A percentile compares a stretch with the other conserved stretches of the same genome.
Evolutionary conservation across 805 yeast species (phyloP).

Genomic region (Candida tammaniensis): DNA sequence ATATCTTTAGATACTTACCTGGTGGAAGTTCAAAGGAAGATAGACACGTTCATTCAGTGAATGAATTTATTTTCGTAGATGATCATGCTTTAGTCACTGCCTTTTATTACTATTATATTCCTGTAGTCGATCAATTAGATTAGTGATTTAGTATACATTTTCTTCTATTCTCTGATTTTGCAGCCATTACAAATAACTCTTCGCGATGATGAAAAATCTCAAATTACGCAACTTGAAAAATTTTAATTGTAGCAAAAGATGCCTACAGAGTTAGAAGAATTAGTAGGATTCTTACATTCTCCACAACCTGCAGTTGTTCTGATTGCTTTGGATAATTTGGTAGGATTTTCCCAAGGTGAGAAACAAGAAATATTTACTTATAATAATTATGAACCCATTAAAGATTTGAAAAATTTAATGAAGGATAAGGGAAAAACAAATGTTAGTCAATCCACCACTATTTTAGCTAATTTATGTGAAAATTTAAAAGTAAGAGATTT

Average conservation of each 20-base stretch:
- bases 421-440: slow-evolving; percentile 49
- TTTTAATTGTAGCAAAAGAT: too few relatives aligned
- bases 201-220: too few relatives aligned
- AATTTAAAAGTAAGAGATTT: slow-evolving; percentile 60
- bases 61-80: slow-evolving; percentile 27
- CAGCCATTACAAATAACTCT: too few relatives aligned
- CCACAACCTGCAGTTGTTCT: slow-evolving; percentile 76
- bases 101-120: slow-evolving; percentile 36
- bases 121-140: slow-evolving; percentile 18
- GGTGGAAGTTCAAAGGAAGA: slow-evolving; percentile 12
- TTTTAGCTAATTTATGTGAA: slow-evolving; percentile 79
- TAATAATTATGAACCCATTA: slow-evolving; percentile 67
- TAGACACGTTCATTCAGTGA: slow-evolving; percentile 28
- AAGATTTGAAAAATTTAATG: slow-evolving; percentile 64
- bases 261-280: slow-evolving; percentile 48
- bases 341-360: slow-evolving; percentile 75
- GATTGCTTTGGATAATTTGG: slow-evolving; percentile 80
- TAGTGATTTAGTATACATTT: too few relatives aligned
- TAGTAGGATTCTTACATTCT: slow-evolving; percentile 79
- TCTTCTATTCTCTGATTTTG: not conserved
- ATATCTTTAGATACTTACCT: slow-evolving; percentile 34
- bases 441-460: slow-evolving; percentile 70
- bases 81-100: slow-evolving; percentile 31
- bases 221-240: too few relatives aligned
- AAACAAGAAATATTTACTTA: slow-evolving; percentile 64